These are phyloP conservation scores for Pythium dissotocum DNA, from an alignment of 352 stramenopile species.

Conservation along the genomic window DNA sequence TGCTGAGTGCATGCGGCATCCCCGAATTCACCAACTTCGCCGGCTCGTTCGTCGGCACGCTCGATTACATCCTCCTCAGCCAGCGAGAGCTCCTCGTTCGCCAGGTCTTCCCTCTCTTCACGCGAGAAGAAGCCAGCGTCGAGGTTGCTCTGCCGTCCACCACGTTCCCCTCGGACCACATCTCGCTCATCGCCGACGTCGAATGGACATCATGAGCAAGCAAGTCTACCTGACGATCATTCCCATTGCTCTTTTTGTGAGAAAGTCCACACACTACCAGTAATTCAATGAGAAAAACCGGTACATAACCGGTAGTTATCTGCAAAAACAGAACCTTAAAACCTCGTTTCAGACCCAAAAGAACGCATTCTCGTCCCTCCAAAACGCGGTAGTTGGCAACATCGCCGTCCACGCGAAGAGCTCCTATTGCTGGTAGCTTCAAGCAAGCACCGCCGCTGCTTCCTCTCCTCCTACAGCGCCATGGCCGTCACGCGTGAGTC, in stretches of 20 bases:
- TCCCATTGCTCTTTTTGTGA: not conserved
- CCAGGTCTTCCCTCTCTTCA: constrained; percentile 66
- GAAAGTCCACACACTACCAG: not conserved
- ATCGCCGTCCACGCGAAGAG: not conserved
- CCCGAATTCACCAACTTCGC: constrained; percentile 78
- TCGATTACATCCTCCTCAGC: constrained; percentile 75
- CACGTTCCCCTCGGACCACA: constrained; percentile 76
- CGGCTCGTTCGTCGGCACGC: constrained; percentile 55
- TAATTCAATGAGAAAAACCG: not conserved
- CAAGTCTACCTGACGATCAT: not conserved
- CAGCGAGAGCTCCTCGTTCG: constrained; percentile 36
- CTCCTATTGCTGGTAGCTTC: not conserved
- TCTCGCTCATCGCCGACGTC: constrained; percentile 77
- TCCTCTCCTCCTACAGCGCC: not conserved
- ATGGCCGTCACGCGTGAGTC: constrained; percentile 2
- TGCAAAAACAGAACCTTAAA: not conserved
- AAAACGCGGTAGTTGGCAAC: constrained; percentile 1
- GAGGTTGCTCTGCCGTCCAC: constrained; percentile 70
- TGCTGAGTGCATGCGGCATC: constrained; percentile 60
- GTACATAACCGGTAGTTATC: not conserved
- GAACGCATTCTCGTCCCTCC: constrained; percentile 9
- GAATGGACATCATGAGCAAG: constrained; percentile 28
- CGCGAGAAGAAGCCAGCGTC: constrained; percentile 49
- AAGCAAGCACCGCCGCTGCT: not conserved
- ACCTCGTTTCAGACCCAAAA: constrained; percentile 19